Percentiles rank a stretch among this genome's conserved stretches.
These are phyloP conservation scores for Tinospora cordifolia DNA, from an alignment of 164 flowering plant genomes.

Conservation along the genomic window DNA sequence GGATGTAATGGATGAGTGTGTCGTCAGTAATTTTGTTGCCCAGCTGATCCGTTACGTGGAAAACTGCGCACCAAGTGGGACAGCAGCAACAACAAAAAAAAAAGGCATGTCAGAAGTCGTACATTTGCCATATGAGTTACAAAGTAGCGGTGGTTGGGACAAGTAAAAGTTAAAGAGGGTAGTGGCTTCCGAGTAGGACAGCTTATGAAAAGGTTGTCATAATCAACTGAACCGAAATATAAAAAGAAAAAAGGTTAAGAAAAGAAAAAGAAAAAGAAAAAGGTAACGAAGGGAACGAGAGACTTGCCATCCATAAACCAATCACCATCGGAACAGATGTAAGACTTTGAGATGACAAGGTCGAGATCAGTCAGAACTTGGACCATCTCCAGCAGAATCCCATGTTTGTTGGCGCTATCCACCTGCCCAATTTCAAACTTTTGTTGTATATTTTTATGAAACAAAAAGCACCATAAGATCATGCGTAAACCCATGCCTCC, in stretches of 20 bases:
- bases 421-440: slow-evolving; percentile 38
- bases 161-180: not conserved
- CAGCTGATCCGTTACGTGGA: slow-evolving; percentile 78
- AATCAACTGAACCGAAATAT: not conserved
- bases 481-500: too few relatives aligned
- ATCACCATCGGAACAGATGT: slow-evolving; percentile 84
- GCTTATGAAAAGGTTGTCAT: not conserved
- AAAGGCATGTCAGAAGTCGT: not conserved
- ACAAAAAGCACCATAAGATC: not conserved
- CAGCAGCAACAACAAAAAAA: not conserved
- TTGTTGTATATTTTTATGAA: not conserved
- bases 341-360: slow-evolving; percentile 81
- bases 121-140: slow-evolving; percentile 1
- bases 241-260: not conserved
- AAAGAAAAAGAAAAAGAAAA: not conserved
- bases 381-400: slow-evolving; percentile 84
- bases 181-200: not conserved
- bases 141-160: slow-evolving; percentile 4
- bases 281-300: not conserved
- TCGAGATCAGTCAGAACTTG: slow-evolving; percentile 92
- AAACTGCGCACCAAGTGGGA: slow-evolving; percentile 42
- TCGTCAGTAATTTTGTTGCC: slow-evolving; percentile 73
- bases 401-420: slow-evolving; percentile 74
- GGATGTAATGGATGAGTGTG: slow-evolving; percentile 64
- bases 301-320: slow-evolving; percentile 94